Base-by-base conservation (phyloP, 768 basidiomycete genomes). In the Suillus bovinus region DNA sequence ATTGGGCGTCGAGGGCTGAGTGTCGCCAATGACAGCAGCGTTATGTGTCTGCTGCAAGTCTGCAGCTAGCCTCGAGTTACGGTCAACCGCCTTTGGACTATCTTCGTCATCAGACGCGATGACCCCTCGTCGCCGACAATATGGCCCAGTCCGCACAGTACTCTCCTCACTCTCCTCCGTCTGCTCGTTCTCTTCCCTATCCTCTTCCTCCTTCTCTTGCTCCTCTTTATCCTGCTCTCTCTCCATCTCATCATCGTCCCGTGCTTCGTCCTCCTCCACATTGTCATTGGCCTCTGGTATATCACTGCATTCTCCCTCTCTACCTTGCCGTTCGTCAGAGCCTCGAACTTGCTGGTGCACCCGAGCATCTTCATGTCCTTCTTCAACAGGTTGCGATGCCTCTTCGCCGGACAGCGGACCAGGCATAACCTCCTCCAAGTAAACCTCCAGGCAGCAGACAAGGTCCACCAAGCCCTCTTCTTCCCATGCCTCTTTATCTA, bases 401-500 rank as follows among this genome's bases (percentile, higher is more conserved):
- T 27, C 36, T 24, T 24, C 9, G 10, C 16, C 34, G 31, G 53
- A 17, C 31, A 10, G 31, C 5, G 9, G 34, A 27, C 16, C 54
- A 11, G 36, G 36, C 5, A 55, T 10, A 17, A 17, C 54, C 16
- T 24, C 54, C 34, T 55, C 16, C 5, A 8, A 55, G 22, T 55
- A 55, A 34, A 55, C 22, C 24, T 55, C 54, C 24, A 55, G 22
- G 38, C 34, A 55, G 24, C 54, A 36, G 3, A 55, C 22, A 55
- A 55, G 54, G 22, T 55, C 54, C 36, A 36, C 10, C 24, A 55
- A 24, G 9, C 36, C 36, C 9, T 55, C 54, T 55, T 55, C 34
- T 27, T 55, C 54, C 54, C 54, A 55, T 24, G 54, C 54, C 8
- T 55, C 34, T 38, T 27, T 22, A 55, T 55, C 54, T 9, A 55